Evolutionary conservation across 1,284 basidiomycete genomes (phyloP), one percentile per base, ranked within the genome.

Genomic region (Blastosporella zonata): DNA sequence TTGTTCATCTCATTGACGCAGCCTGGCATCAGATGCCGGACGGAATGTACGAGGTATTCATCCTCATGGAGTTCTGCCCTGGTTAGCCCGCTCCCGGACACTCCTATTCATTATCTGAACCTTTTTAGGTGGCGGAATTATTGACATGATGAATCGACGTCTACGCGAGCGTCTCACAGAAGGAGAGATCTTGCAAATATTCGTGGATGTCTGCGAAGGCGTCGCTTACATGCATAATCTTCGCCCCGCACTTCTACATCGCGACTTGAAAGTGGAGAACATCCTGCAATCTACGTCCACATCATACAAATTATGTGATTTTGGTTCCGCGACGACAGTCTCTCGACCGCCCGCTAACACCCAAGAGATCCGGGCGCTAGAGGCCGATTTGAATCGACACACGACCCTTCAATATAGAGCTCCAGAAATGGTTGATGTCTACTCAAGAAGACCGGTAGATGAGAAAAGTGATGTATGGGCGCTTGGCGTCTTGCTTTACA

Each of bases 221-320:
- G 89, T 97, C 9, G 93, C 92, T 1, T 89, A 84, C 55, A 99
- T 99, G 97, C 97, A 99, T 67, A 88, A 93, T 55, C 82, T 93
- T 43, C 81, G 84, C 29, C 91, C 93, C 2, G 81, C 94, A 10
- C 78, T 99, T 38, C 78, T 99, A 31, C 97, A 99, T 66, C 90
- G 97, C 35, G 97, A 99, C 70, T 82, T 99, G 63, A 99, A 99
- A 71, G 93, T 97, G 35, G 97, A 99, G 69, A 99, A 99, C 67
- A 97, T 99, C 60, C 82, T 99, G 0, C 90, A 86, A 65, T 82
- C 83, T 47, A 82, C 80, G 21, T 67, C 72, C 6, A 82, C 84
- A 15, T 83, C 84, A 1, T 99, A 88, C 79, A 99, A 99, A 68
- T 78, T 99, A 12, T 99, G 97, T 67, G 97, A 99, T 67, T 99